phyloP scores from a whole-genome alignment of 208 protist species.

The Porcisia deanei region DNA sequence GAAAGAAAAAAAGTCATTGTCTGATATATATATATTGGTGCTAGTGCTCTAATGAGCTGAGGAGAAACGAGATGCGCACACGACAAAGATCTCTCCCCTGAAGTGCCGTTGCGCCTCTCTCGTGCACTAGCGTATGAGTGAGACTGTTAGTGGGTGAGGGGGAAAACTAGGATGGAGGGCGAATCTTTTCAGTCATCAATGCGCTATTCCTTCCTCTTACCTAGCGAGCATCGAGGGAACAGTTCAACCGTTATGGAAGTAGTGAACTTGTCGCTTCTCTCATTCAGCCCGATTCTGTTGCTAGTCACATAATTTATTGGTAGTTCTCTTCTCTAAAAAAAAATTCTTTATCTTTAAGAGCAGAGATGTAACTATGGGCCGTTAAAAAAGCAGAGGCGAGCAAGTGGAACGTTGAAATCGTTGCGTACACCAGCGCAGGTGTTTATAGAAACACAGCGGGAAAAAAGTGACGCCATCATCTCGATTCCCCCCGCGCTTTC shows the following conservation, averaged over 20 bases:
- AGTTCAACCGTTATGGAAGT: no score
- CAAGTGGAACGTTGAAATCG: background rate
- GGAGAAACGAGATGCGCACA: background rate
- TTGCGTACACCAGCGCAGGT: background rate
- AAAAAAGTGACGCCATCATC: background rate
- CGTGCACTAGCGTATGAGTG: background rate
- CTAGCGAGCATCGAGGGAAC: background rate
- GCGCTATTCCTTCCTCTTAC: background rate
- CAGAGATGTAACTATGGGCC: background rate
- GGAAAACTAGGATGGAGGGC: background rate
- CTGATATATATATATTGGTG: background rate
- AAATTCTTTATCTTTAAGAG: constrained; percentile 4
- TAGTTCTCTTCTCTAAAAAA: background rate
- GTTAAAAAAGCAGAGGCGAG: constrained; percentile 1
- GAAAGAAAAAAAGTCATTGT: background rate
- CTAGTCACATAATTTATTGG: constrained; percentile 19
- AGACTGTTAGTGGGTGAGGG: background rate
- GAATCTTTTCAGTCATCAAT: background rate
- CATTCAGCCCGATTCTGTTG: constrained; percentile 2
- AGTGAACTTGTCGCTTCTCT: background rate
- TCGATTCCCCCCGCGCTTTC: background rate
- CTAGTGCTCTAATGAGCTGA: background rate
- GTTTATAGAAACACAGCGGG: background rate
- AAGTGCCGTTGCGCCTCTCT: background rate
- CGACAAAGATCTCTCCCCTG: background rate